Evolutionary conservation across 257 asterid species (phyloP).

Genomic region (Parsonsia alboflavescens): DNA sequence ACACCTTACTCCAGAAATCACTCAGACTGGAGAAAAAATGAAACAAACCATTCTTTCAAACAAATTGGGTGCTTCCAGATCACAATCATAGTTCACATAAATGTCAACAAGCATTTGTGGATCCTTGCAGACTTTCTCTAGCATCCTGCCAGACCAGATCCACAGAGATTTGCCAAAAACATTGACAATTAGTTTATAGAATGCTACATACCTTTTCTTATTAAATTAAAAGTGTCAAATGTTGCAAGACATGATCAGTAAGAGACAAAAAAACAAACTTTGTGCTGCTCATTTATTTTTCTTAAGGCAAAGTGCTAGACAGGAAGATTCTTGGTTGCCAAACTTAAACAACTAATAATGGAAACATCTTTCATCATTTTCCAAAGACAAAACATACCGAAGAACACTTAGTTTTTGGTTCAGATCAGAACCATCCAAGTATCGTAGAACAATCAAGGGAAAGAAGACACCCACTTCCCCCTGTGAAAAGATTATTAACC

Average conservation of each 20-base stretch:
- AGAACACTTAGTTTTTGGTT: conserved; percentile 74
- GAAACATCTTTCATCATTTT: conserved; percentile 3
- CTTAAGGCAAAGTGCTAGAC: not conserved
- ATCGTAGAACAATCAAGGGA: conserved; percentile 79
- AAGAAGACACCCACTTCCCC: conserved; percentile 96
- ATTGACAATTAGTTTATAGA: conserved; percentile 10
- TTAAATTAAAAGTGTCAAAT: not conserved
- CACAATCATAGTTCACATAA: conserved; percentile 97
- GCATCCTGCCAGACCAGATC: conserved; percentile 62
- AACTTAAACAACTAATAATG: conserved; percentile 16
- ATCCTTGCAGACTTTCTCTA: conserved; percentile 93
- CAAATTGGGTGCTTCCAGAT: conserved; percentile 91
- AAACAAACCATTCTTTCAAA: conserved; percentile 82
- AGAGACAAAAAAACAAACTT: not conserved
- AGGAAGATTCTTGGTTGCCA: not conserved
- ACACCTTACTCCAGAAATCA: conserved; percentile 12
- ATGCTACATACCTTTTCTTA: not conserved
- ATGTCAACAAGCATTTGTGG: conserved; percentile 97
- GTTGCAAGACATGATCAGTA: not conserved
- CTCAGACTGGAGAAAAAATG: conserved; percentile 13
- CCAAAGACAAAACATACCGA: conserved; percentile 43
- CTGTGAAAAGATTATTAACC: conserved; percentile 41
- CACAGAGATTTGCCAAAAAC: conserved; percentile 3
- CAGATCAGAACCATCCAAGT: conserved; percentile 87
- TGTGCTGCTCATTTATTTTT: not conserved